phyloP scores from a whole-genome alignment of 2,329 filamentous ascomycete genomes.

The Chaetomium globosum region DNA sequence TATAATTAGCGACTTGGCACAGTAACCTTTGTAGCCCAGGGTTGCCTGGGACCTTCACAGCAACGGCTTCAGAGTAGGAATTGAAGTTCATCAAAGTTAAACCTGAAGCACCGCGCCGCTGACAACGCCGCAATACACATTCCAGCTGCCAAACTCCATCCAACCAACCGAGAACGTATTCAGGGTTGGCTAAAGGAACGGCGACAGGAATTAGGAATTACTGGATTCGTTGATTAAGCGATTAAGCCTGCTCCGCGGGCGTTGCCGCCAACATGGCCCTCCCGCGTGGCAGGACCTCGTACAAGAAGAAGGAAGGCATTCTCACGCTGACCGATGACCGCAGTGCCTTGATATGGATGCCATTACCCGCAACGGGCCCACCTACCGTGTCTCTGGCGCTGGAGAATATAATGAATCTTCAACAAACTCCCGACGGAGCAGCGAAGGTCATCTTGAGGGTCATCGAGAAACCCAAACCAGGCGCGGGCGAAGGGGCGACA shows the following conservation, averaged over 20 bases:
- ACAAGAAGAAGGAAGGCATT: slow-evolving; percentile 95
- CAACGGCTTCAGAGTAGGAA: not conserved
- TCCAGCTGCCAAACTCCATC: not conserved
- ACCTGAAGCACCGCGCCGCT: slow-evolving; percentile 17
- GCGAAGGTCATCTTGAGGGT: slow-evolving; percentile 94
- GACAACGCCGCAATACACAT: not conserved
- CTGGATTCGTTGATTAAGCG: not conserved
- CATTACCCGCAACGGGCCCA: slow-evolving; percentile 63
- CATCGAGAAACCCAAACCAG: slow-evolving; percentile 67
- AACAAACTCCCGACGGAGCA: slow-evolving; percentile 87
- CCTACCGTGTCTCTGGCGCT: slow-evolving; percentile 71
- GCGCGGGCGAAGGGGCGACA: slow-evolving; percentile 46
- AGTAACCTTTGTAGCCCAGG: not conserved
- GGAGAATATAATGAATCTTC: slow-evolving; percentile 82
- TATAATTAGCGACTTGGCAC: slow-evolving; percentile 24
- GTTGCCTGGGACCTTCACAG: slow-evolving; percentile 6
- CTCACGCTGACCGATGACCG: slow-evolving; percentile 74
- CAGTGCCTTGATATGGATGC: slow-evolving; percentile 78
- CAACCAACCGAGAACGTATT: not conserved
- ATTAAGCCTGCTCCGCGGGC: slow-evolving; percentile 16
- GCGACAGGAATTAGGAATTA: not conserved
- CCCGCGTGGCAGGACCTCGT: slow-evolving; percentile 69
- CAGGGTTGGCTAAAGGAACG: not conserved
- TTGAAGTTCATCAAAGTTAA: not conserved
- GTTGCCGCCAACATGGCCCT: slow-evolving; percentile 39